Evolutionary conservation across 345 rosid genomes (phyloP), one percentile per base, ranked within the genome.

Genomic region (Pugionium cornutum): DNA sequence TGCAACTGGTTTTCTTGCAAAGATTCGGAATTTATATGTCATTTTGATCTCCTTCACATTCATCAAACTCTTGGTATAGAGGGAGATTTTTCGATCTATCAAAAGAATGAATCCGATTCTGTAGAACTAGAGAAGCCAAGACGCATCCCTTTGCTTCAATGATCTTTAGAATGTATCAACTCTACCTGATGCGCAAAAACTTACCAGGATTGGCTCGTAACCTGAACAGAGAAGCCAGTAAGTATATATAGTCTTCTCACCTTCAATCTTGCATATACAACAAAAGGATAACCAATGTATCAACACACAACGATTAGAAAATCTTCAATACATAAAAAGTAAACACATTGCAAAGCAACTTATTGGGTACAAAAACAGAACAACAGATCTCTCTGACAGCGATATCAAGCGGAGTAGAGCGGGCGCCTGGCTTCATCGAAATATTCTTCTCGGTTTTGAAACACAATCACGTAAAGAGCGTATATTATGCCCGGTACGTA

Each of bases 361-460:
- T 72, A 57, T 72, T 58, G 61, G 34, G 51, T 50, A 56, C 46
- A 57, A 30, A 55, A 36, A n/a, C 37, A 28, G 7, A 39, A 53
- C 26, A 49, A 32, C 4, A 63, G 39, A 25, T 55, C 18, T 18
- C 18, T 7, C 27, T 5, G 25, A 47, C 1, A 57, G 18, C 55
- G 44, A 46, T 1, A 4, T 72, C 66, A 72, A 65, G 76, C 71
- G 6, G 77, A 46, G 72, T 66, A 83, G 31, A 88, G 88, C 0
- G 97, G 99, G 50, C 97, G 97, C 76, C 99, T 83, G 78, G 70
- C 69, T 75, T 95, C 99, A 34, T 91, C 85, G 41, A 91, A 91
- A 77, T 73, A 95, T 76, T 87, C 83, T 2, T 91, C 92, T 3
- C 86, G 92, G 75, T 95, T 72, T 77, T 86, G 73, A 50, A 88